These are phyloP conservation scores for Aleurites moluccanus DNA, from an alignment of 441 rosid species.

Conservation along the genomic window DNA sequence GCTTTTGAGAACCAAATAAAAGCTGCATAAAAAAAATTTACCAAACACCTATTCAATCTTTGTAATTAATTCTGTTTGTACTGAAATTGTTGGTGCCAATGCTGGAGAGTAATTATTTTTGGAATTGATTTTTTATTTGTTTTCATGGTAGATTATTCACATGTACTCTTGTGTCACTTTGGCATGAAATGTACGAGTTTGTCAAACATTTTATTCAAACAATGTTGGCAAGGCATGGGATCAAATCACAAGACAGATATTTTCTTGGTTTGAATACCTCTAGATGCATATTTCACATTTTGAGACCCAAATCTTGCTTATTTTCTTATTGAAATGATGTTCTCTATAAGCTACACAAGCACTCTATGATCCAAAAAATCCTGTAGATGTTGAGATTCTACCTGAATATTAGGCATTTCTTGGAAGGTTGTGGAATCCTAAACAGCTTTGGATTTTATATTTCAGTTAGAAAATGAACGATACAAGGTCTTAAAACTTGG, in stretches of 20 bases:
- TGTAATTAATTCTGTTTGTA: neutral
- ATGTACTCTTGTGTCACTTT: neutral
- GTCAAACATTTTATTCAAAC: too few relatives aligned
- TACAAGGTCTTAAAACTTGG: neutral
- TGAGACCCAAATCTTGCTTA: neutral
- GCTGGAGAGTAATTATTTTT: neutral
- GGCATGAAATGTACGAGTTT: neutral
- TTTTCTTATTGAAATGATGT: neutral
- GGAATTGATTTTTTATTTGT: neutral
- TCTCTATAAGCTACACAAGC: neutral
- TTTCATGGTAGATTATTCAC: neutral
- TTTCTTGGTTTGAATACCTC: neutral
- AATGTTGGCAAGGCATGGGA: neutral
- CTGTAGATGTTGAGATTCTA: constrained; percentile 8
- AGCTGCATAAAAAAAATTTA: neutral
- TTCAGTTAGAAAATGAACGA: neutral
- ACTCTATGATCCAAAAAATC: neutral
- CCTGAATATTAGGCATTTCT: neutral
- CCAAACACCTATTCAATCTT: neutral
- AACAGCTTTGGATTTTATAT: neutral
- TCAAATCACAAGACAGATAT: neutral
- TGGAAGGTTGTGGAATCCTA: neutral
- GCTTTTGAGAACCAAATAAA: too few relatives aligned
- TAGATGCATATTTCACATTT: neutral
- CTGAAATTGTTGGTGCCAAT: neutral